Percentiles rank a stretch among this genome's conserved stretches.
Evolutionary conservation across 495 filamentous ascomycete species (phyloP).

Genomic region (Terfezia claveryi): DNA sequence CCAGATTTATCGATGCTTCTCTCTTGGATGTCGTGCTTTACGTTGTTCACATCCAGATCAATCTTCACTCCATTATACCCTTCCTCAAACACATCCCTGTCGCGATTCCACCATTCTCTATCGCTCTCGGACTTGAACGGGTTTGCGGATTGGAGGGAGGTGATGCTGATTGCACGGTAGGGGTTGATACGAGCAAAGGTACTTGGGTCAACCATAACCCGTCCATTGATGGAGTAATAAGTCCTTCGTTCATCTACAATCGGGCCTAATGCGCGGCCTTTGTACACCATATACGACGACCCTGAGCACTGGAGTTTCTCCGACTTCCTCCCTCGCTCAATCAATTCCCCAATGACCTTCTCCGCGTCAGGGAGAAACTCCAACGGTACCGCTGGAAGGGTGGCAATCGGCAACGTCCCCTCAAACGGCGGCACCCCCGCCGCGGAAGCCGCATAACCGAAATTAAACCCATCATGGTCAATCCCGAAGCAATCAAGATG

Average conservation of each 20-base stretch:
- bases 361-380: constrained; percentile 30
- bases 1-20: background rate
- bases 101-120: background rate
- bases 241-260: constrained; percentile 15
- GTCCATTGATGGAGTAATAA: constrained; percentile 30
- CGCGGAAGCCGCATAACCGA: constrained; percentile 26
- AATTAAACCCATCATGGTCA: constrained; percentile 37
- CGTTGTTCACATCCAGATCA: background rate
- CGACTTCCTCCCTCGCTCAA: constrained; percentile 28
- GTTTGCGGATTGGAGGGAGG: background rate
- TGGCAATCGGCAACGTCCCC: constrained; percentile 34
- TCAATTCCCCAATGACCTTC: constrained; percentile 22
- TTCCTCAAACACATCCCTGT: background rate
- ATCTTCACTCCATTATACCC: background rate
- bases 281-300: constrained; percentile 39
- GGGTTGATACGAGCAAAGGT: constrained; percentile 8
- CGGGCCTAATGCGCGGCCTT: constrained; percentile 26
- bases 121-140: background rate
- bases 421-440: constrained; percentile 29
- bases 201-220: constrained; percentile 33
- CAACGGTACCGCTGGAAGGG: constrained; percentile 34
- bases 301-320: constrained; percentile 31
- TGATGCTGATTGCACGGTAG: background rate
- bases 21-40: background rate
- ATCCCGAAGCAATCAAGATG: constrained; percentile 12